These are phyloP conservation scores for Sesbania bispinosa DNA, from an alignment of 306 rosid species.

Conservation along the genomic window DNA sequence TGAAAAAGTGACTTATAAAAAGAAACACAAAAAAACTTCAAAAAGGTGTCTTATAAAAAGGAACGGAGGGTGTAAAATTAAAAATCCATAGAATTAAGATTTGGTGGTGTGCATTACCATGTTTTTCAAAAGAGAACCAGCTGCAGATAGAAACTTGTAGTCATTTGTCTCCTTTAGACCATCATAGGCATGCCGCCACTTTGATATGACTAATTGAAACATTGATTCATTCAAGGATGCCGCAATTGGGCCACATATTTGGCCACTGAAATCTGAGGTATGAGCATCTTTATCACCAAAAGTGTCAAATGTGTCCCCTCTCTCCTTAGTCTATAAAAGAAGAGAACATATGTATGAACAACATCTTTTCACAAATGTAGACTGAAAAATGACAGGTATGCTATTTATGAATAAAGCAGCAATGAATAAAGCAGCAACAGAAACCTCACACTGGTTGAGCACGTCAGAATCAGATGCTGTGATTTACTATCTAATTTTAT, in stretches of 20 bases:
- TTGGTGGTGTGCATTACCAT: conserved; percentile 56
- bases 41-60: no score
- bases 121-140: conserved; percentile 88
- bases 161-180: conserved; percentile 81
- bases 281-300: conserved; percentile 40
- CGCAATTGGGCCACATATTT: conserved; percentile 90
- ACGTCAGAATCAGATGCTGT: not conserved
- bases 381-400: conserved; percentile 2
- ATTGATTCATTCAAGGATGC: conserved; percentile 82
- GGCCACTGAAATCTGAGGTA: conserved; percentile 60
- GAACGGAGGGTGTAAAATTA: no score
- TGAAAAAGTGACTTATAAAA: no score
- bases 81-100: no score
- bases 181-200: conserved; percentile 83
- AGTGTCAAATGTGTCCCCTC: conserved; percentile 32
- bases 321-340: conserved; percentile 42
- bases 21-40: no score
- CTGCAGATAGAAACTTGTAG: conserved; percentile 76
- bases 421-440: conserved; percentile 14
- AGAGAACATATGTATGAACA: conserved; percentile 26
- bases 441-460: conserved; percentile 18
- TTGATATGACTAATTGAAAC: conserved; percentile 81
- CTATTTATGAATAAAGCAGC: conserved; percentile 10
- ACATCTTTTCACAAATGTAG: conserved; percentile 3
- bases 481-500: not conserved